A percentile compares a stretch with the other conserved stretches of the same genome.
Evolutionary conservation across 345 rosid species (phyloP).

Genomic region (Durio zibethinus): DNA sequence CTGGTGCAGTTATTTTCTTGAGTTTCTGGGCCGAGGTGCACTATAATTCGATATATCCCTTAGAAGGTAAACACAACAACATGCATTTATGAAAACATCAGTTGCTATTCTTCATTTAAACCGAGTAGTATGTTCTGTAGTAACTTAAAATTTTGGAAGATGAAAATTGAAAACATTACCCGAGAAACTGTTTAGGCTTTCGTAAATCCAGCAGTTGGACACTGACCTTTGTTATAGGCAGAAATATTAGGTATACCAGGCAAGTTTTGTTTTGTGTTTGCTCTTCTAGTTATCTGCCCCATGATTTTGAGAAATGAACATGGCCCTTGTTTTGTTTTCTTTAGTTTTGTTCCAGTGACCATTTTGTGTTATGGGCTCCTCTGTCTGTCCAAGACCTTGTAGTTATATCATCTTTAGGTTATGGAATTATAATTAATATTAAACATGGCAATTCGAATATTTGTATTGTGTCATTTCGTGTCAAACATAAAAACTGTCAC

Average conservation of each 20-base stretch:
- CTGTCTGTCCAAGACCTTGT: not conserved
- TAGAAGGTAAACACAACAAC: conserved; percentile 53
- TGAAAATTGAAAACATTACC: not conserved
- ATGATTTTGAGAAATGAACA: too few relatives aligned
- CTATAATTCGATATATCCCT: conserved; percentile 89
- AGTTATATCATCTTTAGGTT: not conserved
- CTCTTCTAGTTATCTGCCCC: not conserved
- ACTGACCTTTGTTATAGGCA: not conserved
- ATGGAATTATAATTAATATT: not conserved
- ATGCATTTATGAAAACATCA: not conserved
- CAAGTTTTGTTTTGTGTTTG: not conserved
- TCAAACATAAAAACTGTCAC: too few relatives aligned
- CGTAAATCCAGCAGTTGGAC: not conserved
- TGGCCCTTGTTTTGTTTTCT: too few relatives aligned
- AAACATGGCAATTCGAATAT: too few relatives aligned
- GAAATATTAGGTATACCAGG: not conserved
- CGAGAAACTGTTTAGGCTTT: not conserved
- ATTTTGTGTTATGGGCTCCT: not conserved
- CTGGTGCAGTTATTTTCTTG: conserved; percentile 64
- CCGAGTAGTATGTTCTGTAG: not conserved
- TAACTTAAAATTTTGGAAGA: not conserved
- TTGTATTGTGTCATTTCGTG: too few relatives aligned
- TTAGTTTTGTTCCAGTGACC: not conserved
- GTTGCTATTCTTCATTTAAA: not conserved
- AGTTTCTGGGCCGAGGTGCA: conserved; percentile 99